phyloP scores from a whole-genome alignment of 495 filamentous ascomycete species.

The Aspergillus sclerotiicarbonarius region DNA sequence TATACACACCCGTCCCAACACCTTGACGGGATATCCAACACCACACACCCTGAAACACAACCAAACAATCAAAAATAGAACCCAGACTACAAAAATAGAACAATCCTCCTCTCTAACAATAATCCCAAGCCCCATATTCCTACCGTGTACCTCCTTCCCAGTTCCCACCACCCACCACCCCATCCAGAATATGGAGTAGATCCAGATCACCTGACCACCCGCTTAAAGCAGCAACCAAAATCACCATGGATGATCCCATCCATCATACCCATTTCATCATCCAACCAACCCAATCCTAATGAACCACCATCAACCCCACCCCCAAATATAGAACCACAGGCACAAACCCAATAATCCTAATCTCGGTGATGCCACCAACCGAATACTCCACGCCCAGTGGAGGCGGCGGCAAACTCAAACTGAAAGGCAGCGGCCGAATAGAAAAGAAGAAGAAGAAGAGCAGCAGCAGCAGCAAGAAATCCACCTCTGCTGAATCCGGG shows the following conservation, averaged over 20 bases:
- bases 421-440: conserved; percentile 65
- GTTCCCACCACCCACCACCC: too few species aligned
- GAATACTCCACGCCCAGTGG: conserved; percentile 64
- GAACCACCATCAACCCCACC: neutral
- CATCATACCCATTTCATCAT: neutral
- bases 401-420: conserved; percentile 68
- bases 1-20: neutral
- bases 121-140: neutral
- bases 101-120: neutral
- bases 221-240: conserved; percentile 3
- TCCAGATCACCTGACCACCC: conserved; percentile 4
- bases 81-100: neutral
- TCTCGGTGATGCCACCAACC: conserved; percentile 33
- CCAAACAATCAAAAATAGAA: neutral
- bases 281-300: neutral
- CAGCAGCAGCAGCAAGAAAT: conserved; percentile 50
- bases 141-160: neutral
- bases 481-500: neutral
- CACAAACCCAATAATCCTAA: conserved; percentile 7
- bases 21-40: neutral
- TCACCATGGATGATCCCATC: too few species aligned
- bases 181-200: neutral
- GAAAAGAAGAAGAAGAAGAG: conserved; percentile 64
- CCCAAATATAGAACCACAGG: neutral
- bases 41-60: neutral